These are phyloP conservation scores for Trichoderma orchidacearum DNA, from an alignment of 495 filamentous ascomycete species.

Conservation along the genomic window DNA sequence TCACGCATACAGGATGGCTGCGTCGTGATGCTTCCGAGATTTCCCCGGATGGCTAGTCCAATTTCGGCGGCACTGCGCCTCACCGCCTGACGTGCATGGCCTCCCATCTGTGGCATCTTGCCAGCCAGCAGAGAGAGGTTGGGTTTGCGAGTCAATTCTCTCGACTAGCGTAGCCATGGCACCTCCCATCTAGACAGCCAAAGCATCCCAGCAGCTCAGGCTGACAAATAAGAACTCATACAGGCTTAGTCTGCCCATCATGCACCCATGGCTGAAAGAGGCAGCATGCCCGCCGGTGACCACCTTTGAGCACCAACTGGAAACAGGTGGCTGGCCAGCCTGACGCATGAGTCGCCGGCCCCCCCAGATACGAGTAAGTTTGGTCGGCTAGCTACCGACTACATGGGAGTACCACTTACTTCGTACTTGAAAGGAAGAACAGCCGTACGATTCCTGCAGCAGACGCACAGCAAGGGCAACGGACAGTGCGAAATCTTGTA, in stretches of 20 bases:
- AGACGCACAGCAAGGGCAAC: too few species aligned
- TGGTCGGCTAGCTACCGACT: too few species aligned
- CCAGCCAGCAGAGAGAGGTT: background rate
- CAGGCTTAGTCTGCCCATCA: too few species aligned
- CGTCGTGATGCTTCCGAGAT: background rate
- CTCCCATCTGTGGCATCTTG: background rate
- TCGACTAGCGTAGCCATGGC: background rate
- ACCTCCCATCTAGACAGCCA: background rate
- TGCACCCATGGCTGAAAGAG: background rate
- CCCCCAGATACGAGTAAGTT: slow-evolving; percentile 1
- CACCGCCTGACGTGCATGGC: background rate
- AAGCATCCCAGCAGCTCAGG: background rate
- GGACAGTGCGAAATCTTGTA: too few species aligned
- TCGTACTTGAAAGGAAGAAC: background rate
- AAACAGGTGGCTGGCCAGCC: background rate
- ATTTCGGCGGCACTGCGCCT: background rate
- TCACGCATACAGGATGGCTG: background rate
- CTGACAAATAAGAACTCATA: background rate
- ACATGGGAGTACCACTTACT: too few species aligned
- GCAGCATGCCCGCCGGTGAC: background rate
- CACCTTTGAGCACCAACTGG: background rate
- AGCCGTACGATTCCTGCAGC: too few species aligned
- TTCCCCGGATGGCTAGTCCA: background rate
- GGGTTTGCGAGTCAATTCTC: background rate
- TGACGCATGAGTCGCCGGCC: background rate